Evolutionary conservation across 2,329 filamentous ascomycete species (phyloP), one percentile per base, ranked within the genome.

Genomic region (Alternaria metachromatica): DNA sequence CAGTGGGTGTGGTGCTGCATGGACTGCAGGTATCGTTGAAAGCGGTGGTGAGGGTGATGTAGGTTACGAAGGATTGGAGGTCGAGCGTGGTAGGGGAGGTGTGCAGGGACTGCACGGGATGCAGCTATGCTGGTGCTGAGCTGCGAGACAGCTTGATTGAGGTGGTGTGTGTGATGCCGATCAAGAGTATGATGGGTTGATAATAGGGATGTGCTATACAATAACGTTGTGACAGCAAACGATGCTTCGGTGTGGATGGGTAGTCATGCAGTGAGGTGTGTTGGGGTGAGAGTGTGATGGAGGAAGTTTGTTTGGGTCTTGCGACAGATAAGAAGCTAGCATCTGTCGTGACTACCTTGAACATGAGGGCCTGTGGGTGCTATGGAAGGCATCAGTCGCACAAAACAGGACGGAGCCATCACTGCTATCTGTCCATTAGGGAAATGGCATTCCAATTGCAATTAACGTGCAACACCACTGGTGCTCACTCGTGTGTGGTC

Each of bases 1-100:
- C 15, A 55, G 10, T 12, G 10, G 18, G 37, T 46, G n/a, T 18
- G n/a, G n/a, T 20, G 12, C 13, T 50, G 46, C 55, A 62, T 62
- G 10, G 15, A 33, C 11, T n/a, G 45, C 5, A n/a, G 30, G 33
- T 20, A 5, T 45, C 37, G 28, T 20, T 25, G 13, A 9, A n/a
- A 6, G 11, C 15, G 15, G 7, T 12, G 5, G 18, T 55, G 15
- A n/a, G 13, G 20, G n/a, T 46, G 25, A 21, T 18, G 21, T 55
- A 5, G 43, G 25, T 15, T 41, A 7, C 6, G 28, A 25, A 25
- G 11, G 33, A 41, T 11, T n/a, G 21, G 25, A 20, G 12, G n/a
- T 43, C 12, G 21, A 30, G 18, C n/a, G 13, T 21, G 45, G 18
- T 12, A 18, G 20, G 21, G 5, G 7, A 28, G 21, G 30, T 5